phyloP scores from a whole-genome alignment of 345 rosid genomes.

The Pistacia vera region DNA sequence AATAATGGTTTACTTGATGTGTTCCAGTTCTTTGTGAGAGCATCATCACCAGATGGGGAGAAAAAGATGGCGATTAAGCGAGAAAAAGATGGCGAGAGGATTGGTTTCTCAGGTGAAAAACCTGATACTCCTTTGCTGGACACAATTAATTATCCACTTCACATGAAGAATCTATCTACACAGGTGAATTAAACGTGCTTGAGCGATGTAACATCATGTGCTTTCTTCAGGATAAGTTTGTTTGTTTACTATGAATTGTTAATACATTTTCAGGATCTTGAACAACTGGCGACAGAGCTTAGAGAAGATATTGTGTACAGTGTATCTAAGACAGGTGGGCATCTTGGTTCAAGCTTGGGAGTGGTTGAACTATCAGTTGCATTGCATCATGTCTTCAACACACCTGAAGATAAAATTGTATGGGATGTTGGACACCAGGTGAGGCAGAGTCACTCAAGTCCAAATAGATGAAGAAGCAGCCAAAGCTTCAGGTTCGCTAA shows the following conservation, averaged over 20 bases:
- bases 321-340: slow-evolving; percentile 66
- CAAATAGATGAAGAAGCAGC: not conserved
- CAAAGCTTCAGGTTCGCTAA: not conserved
- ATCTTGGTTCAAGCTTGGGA: slow-evolving; percentile 69
- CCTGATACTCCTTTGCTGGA: slow-evolving; percentile 75
- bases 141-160: slow-evolving; percentile 67
- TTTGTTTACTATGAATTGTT: not conserved
- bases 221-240: not conserved
- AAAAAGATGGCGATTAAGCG: slow-evolving; percentile 30
- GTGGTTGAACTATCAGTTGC: slow-evolving; percentile 68
- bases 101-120: slow-evolving; percentile 51
- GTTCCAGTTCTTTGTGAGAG: slow-evolving; percentile 46
- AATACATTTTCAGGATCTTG: slow-evolving; percentile 51
- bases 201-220: not conserved
- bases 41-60: slow-evolving; percentile 39
- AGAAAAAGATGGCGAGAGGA: slow-evolving; percentile 44
- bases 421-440: slow-evolving; percentile 95
- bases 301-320: slow-evolving; percentile 59
- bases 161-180: slow-evolving; percentile 68
- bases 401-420: slow-evolving; percentile 70
- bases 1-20: slow-evolving; percentile 12
- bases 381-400: slow-evolving; percentile 60
- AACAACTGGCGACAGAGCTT: slow-evolving; percentile 65
- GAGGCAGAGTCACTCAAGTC: not conserved
- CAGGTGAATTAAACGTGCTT: slow-evolving; percentile 41